These are phyloP conservation scores for Nannizziopsis barbatae DNA, from an alignment of 2,329 filamentous ascomycete species.

Conservation along the genomic window DNA sequence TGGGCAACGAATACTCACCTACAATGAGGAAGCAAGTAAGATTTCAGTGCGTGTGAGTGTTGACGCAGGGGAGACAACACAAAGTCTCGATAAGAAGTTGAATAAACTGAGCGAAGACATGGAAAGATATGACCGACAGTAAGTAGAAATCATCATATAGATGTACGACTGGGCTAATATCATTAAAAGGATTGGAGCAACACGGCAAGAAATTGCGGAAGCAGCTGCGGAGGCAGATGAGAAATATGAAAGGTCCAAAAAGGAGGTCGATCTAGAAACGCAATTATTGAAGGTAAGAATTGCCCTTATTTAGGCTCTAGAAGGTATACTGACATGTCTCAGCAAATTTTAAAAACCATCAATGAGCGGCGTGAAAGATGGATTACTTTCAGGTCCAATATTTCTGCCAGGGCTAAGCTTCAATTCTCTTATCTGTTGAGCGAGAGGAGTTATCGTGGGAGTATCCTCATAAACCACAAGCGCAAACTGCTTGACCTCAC, in stretches of 20 bases:
- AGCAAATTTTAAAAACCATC: conserved; percentile 51
- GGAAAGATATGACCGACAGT: conserved; percentile 44
- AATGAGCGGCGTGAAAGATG: conserved; percentile 61
- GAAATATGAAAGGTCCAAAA: conserved; percentile 28
- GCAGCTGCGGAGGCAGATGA: conserved; percentile 30
- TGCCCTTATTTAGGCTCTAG: neutral
- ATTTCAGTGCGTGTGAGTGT: conserved; percentile 52
- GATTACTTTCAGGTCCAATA: conserved; percentile 68
- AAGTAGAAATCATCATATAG: conserved; percentile 16
- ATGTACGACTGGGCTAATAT: conserved; percentile 18
- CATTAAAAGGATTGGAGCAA: conserved; percentile 44
- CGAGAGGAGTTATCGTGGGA: conserved; percentile 79
- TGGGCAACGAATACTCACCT: conserved; percentile 42
- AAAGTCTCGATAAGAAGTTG: conserved; percentile 40
- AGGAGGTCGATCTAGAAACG: conserved; percentile 30
- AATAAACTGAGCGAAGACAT: conserved; percentile 49
- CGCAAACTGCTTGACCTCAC: conserved; percentile 64
- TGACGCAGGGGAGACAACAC: conserved; percentile 51
- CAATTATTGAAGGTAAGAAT: neutral
- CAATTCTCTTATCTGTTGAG: conserved; percentile 82
- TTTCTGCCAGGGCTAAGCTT: conserved; percentile 72
- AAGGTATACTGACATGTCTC: conserved; percentile 12
- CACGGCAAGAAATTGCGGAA: conserved; percentile 53
- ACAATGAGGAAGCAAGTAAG: conserved; percentile 43
- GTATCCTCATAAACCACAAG: conserved; percentile 65